Evolutionary conservation across 148 eudicot genomes (phyloP).

Genomic region (Dianthus caryophyllus): DNA sequence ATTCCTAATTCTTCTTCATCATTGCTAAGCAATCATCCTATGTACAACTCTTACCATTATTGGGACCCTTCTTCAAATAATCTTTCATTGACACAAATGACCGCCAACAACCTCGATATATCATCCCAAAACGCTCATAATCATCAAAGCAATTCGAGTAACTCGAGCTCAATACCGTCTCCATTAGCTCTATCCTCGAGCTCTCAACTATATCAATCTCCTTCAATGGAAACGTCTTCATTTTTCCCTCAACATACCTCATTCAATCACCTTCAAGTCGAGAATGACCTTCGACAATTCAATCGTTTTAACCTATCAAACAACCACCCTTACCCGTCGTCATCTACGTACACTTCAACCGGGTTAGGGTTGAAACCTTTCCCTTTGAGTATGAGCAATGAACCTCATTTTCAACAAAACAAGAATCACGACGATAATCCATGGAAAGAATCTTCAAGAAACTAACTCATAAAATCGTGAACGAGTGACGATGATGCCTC

Average conservation of each 20-base stretch:
- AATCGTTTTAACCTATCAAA: conserved; percentile 32
- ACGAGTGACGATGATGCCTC: too few relatives aligned
- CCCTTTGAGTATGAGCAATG: conserved; percentile 22
- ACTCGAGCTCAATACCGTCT: conserved; percentile 21
- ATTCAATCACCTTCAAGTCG: conserved; percentile 16
- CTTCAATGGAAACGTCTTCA: conserved; percentile 32
- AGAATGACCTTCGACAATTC: conserved; percentile 29
- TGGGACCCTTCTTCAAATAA: conserved; percentile 54
- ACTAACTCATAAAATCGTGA: neutral
- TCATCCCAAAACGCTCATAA: conserved; percentile 25
- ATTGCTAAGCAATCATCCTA: conserved; percentile 30
- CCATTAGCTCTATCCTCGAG: conserved; percentile 23
- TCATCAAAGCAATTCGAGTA: conserved; percentile 4
- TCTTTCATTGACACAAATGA: conserved; percentile 44
- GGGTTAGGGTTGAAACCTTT: conserved; percentile 27
- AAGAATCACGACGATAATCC: conserved; percentile 11
- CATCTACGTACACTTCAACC: conserved; percentile 21
- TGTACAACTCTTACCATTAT: conserved; percentile 31
- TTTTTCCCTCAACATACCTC: conserved; percentile 28
- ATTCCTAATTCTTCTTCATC: conserved; percentile 8
- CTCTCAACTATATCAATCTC: conserved; percentile 30
- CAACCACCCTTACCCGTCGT: conserved; percentile 12
- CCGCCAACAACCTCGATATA: too few relatives aligned
- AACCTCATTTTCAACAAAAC: conserved; percentile 21
- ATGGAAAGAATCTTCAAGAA: conserved; percentile 15